Conservation (phyloP, 1,284 basidiomycete species). For the Cutaneotrichosporon curvatum region DNA sequence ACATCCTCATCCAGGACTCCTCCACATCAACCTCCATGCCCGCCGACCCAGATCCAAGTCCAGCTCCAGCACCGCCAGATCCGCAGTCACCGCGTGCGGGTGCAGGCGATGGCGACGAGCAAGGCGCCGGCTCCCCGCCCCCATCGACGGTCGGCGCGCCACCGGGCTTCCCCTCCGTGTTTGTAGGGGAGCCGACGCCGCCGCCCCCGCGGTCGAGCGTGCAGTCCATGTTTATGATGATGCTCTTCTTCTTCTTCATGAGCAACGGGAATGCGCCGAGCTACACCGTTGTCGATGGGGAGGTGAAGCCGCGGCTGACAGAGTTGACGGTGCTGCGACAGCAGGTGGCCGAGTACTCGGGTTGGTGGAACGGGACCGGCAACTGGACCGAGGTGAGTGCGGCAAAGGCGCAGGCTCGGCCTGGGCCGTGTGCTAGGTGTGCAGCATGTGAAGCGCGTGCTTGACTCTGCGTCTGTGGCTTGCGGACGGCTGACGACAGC, state of each 20-base stretch:
- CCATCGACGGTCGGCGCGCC: not conserved
- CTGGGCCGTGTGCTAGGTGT: no score
- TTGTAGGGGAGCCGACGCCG: conserved; percentile 12
- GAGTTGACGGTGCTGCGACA: conserved; percentile 29
- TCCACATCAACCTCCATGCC: no score
- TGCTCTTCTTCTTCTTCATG: conserved; percentile 39
- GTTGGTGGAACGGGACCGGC: conserved; percentile 29
- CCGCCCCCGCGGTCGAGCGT: conserved; percentile 28
- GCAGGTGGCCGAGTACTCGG: conserved; percentile 29
- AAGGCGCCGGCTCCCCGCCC: not conserved
- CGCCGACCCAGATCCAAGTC: not conserved
- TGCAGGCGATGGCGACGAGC: not conserved
- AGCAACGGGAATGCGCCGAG: conserved; percentile 37
- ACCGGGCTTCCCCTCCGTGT: conserved; percentile 9
- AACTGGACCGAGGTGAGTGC: conserved; percentile 39
- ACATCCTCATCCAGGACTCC: no score
- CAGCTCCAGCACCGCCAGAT: not conserved
- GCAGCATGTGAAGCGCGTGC: no score
- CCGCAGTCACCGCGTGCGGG: not conserved
- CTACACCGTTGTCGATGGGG: conserved; percentile 27
- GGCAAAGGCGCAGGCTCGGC: not conserved
- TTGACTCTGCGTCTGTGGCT: no score
- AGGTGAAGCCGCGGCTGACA: conserved; percentile 25
- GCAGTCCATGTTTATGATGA: conserved; percentile 31
- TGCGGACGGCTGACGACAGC: conserved; percentile 27